A percentile compares a stretch with the other conserved stretches of the same genome.
Evolutionary conservation across 2,329 filamentous ascomycete genomes (phyloP).

Genomic region (Apiospora malaysiana): DNA sequence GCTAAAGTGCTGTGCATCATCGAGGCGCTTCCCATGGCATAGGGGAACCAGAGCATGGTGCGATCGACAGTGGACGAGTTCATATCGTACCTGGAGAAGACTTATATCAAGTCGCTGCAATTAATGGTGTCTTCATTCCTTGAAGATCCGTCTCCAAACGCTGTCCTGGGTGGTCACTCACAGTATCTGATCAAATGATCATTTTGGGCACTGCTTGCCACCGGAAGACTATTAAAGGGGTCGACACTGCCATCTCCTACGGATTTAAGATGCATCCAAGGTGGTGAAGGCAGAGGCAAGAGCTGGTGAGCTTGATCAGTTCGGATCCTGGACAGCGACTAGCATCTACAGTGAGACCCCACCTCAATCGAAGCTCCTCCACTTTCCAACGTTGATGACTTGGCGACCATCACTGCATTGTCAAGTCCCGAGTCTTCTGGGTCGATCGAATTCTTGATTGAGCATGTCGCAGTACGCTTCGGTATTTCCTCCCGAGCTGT

Average conservation of each 20-base stretch:
- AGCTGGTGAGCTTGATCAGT: neutral
- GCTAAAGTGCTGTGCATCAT: constrained; percentile 27
- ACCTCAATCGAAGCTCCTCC: neutral
- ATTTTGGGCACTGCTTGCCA: constrained; percentile 7
- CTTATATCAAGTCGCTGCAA: neutral
- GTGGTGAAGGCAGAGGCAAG: neutral
- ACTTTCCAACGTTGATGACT: neutral
- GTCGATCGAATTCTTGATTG: neutral
- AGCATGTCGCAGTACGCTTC: neutral
- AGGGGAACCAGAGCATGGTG: constrained; percentile 23
- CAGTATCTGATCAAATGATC: constrained; percentile 24
- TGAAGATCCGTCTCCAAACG: neutral
- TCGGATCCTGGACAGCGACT: neutral
- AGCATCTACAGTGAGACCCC: neutral
- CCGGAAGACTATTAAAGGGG: constrained; percentile 20
- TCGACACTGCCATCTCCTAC: constrained; percentile 13
- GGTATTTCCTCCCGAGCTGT: neutral
- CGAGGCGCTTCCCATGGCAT: constrained; percentile 24
- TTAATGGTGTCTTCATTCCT: neutral
- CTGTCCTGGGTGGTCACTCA: constrained; percentile 9
- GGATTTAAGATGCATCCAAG: neutral
- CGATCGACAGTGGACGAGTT: constrained; percentile 16
- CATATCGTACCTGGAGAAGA: constrained; percentile 19
- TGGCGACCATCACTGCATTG: neutral
- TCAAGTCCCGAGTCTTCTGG: neutral